Evolutionary conservation across 805 yeast genomes (phyloP).

Genomic region (Starmerella floris): DNA sequence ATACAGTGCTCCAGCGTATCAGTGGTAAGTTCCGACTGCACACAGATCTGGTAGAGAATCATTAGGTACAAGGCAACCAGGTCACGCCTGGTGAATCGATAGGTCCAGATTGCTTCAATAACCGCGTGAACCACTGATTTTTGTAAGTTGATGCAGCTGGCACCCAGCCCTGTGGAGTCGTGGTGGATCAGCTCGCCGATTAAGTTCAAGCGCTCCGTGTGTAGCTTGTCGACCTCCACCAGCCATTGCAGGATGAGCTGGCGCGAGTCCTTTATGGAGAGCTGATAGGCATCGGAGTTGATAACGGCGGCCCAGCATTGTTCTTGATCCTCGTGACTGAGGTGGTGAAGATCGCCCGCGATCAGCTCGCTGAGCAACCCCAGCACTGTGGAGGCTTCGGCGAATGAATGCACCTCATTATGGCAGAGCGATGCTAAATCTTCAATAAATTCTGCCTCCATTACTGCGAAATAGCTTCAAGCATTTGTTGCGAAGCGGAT

Average conservation of each 20-base stretch:
- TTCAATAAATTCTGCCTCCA: conserved; percentile 3
- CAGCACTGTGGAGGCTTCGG: conserved; percentile 9
- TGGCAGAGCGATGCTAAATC: conserved; percentile 6
- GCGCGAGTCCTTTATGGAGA: conserved; percentile 2
- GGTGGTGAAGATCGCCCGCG: conserved; percentile 3
- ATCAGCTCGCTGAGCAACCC: conserved; percentile 10
- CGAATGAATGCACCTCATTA: background rate
- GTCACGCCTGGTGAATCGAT: conserved; percentile 29
- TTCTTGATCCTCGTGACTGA: background rate
- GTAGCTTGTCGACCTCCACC: conserved; percentile 6
- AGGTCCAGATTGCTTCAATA: conserved; percentile 31
- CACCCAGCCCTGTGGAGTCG: conserved; percentile 1
- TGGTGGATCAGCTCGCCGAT: conserved; percentile 5
- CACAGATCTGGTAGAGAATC: conserved; percentile 5
- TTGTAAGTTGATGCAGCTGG: background rate
- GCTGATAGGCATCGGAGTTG: conserved; percentile 10
- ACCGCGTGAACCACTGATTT: conserved; percentile 21
- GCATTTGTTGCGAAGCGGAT: too few species aligned
- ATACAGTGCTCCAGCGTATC: conserved; percentile 20
- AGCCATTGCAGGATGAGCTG: conserved; percentile 5
- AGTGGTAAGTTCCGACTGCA: conserved; percentile 5
- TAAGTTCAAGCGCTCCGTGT: conserved; percentile 4
- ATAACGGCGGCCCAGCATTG: conserved; percentile 5
- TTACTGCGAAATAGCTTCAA: too few species aligned
- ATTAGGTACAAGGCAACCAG: conserved; percentile 37